phyloP scores from a whole-genome alignment of 176 grass and related monocot species.

The Phoenix roebelenii region DNA sequence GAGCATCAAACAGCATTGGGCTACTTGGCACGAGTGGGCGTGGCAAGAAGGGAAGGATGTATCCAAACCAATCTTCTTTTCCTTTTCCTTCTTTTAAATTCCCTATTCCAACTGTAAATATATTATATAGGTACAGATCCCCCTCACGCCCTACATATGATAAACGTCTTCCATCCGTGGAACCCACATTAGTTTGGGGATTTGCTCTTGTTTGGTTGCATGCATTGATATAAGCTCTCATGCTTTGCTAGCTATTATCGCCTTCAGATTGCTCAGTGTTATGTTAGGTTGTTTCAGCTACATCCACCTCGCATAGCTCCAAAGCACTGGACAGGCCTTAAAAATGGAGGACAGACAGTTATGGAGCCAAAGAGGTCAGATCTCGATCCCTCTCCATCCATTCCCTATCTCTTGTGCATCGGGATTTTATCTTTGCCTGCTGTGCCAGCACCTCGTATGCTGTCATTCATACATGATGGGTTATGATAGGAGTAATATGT shows the following conservation, averaged over 20 bases:
- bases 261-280: background rate
- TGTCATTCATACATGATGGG: background rate
- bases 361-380: constrained; percentile 4
- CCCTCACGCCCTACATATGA: constrained; percentile 52
- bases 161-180: constrained; percentile 30
- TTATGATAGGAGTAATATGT: too few species aligned
- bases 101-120: constrained; percentile 13
- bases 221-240: constrained; percentile 7
- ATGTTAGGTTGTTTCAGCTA: background rate
- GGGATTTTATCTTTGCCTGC: constrained; percentile 1
- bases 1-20: constrained; percentile 41
- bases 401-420: background rate
- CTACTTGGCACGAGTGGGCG: constrained; percentile 20
- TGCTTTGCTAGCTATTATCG: background rate
- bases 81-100: constrained; percentile 5
- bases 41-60: constrained; percentile 44
- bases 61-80: constrained; percentile 22
- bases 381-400: constrained; percentile 3
- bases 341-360: constrained; percentile 1
- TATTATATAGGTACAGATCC: constrained; percentile 15
- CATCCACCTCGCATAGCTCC: background rate
- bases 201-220: constrained; percentile 25
- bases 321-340: background rate
- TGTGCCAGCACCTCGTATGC: background rate
- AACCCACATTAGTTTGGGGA: constrained; percentile 21